These are phyloP conservation scores for Papilionanthe hybrid DNA, from an alignment of 116 monocot species.

Conservation along the genomic window DNA sequence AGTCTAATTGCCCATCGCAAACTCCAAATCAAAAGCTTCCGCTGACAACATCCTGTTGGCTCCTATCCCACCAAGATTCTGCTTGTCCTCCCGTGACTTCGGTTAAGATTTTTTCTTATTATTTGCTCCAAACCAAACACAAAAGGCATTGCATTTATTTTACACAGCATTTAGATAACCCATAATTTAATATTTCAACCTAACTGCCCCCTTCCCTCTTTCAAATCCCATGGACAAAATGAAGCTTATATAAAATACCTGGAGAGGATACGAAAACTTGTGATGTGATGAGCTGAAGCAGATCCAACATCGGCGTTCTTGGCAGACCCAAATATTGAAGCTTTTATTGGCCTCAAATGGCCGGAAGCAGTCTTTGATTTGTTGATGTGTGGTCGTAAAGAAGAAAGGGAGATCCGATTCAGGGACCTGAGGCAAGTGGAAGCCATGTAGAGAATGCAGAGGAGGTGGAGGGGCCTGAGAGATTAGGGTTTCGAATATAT, in stretches of 20 bases:
- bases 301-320: background rate
- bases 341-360: background rate
- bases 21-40: too few relatives aligned
- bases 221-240: background rate
- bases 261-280: conserved; percentile 19
- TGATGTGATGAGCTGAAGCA: conserved; percentile 5
- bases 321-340: background rate
- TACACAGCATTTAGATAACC: too few relatives aligned
- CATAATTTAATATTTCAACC: background rate
- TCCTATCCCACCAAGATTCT: too few relatives aligned
- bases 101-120: too few relatives aligned
- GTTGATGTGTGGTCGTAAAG: conserved; percentile 13
- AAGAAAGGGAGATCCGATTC: conserved; percentile 17
- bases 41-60: too few relatives aligned
- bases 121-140: too few relatives aligned
- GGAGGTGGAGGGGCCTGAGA: background rate
- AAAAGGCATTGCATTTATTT: too few relatives aligned
- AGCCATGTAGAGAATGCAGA: conserved; percentile 18
- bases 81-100: too few relatives aligned
- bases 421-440: conserved; percentile 19
- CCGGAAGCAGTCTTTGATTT: conserved; percentile 7
- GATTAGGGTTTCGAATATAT: background rate
- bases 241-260: conserved; percentile 11
- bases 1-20: too few relatives aligned
- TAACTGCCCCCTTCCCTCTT: background rate